These are phyloP conservation scores for Malus hybrid DNA, from an alignment of 331 rosid genomes.

Conservation along the genomic window DNA sequence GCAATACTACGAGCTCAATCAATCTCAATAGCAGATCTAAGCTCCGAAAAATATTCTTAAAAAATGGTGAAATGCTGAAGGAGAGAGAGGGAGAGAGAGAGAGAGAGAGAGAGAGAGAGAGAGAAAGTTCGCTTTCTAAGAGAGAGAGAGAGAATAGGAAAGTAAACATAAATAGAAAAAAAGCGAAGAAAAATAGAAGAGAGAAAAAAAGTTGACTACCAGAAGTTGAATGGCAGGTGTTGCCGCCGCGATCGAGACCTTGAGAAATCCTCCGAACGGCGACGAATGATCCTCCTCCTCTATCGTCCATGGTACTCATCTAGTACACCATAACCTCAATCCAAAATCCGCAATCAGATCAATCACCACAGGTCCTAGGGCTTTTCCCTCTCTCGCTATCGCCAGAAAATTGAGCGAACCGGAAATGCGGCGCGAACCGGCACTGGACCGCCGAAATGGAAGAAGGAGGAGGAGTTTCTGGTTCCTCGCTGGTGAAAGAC, in stretches of 20 bases:
- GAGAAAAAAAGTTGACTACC: conserved; percentile 37
- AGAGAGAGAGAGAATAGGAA: neutral
- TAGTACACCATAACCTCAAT: conserved; percentile 11
- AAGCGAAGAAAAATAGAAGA: neutral
- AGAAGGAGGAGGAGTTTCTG: neutral
- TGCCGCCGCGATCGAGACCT: conserved; percentile 72
- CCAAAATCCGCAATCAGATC: neutral
- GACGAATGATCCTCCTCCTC: conserved; percentile 83
- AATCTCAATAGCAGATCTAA: conserved; percentile 37
- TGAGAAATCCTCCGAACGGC: conserved; percentile 96
- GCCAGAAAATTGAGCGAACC: neutral
- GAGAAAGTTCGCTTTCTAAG: neutral
- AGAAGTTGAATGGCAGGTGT: conserved; percentile 75
- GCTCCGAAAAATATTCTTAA: neutral
- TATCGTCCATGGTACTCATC: conserved; percentile 56
- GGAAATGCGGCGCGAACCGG: conserved; percentile 1
- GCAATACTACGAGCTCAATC: conserved; percentile 14
- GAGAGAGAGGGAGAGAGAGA: neutral
- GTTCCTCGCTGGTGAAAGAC: neutral
- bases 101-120: neutral
- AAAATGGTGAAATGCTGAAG: neutral
- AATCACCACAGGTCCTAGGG: neutral
- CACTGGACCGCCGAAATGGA: neutral
- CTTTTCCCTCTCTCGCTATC: neutral
- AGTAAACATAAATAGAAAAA: neutral